Evolutionary conservation across 2,329 filamentous ascomycete genomes (phyloP).

Genomic region (Colletotrichum euphorbiae): DNA sequence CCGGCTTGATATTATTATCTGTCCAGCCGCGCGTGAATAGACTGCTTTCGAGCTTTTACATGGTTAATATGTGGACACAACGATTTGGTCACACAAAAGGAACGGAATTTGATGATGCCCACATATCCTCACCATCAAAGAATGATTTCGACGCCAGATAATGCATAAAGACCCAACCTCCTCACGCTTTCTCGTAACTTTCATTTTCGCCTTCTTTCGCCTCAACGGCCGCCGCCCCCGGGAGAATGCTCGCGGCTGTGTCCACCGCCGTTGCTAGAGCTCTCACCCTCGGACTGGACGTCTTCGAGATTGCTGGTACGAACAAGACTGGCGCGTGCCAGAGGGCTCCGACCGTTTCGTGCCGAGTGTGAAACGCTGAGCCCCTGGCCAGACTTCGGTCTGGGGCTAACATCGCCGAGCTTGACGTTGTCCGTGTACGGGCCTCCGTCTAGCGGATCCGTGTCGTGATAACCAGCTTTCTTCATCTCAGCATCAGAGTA

Average conservation of each 20-base stretch:
- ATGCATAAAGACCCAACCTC: slow-evolving; percentile 17
- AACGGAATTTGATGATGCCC: slow-evolving; percentile 13
- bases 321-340: slow-evolving; percentile 51
- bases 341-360: slow-evolving; percentile 52
- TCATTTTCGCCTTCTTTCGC: not conserved
- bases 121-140: not conserved
- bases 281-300: slow-evolving; percentile 47
- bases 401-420: slow-evolving; percentile 44
- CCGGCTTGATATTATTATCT: not conserved
- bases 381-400: slow-evolving; percentile 39
- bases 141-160: slow-evolving; percentile 8
- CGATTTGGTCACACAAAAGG: slow-evolving; percentile 20
- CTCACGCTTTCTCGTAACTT: not conserved
- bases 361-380: slow-evolving; percentile 36
- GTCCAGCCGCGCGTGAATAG: not conserved
- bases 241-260: slow-evolving; percentile 33
- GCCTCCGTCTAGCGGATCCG: slow-evolving; percentile 13
- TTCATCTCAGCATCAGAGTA: slow-evolving; percentile 56
- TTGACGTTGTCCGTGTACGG: slow-evolving; percentile 39
- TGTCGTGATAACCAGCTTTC: slow-evolving; percentile 34
- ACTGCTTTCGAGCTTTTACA: not conserved
- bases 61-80: not conserved
- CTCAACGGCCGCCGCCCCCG: slow-evolving; percentile 7
- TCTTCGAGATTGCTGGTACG: slow-evolving; percentile 46
- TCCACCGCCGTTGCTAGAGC: slow-evolving; percentile 33